Evolutionary conservation across 306 rosid species (phyloP).

Genomic region (Biancaea sappan): DNA sequence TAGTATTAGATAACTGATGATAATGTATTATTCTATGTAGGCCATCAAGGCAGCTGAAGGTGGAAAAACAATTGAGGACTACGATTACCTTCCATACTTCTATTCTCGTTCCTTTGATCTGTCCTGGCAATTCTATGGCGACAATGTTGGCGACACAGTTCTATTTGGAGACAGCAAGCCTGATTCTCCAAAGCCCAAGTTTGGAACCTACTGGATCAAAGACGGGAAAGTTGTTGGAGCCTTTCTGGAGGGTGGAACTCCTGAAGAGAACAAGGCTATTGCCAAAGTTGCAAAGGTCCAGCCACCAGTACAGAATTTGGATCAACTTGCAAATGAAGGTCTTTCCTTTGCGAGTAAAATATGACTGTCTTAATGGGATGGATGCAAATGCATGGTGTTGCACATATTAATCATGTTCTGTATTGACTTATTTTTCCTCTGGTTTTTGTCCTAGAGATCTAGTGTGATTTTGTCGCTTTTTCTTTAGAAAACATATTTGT

Average conservation of each 20-base stretch:
- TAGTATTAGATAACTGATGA: background rate
- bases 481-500: background rate
- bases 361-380: slow-evolving; percentile 11
- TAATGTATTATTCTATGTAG: slow-evolving; percentile 45
- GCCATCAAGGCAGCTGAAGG: slow-evolving; percentile 83
- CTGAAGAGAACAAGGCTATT: slow-evolving; percentile 89
- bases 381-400: slow-evolving; percentile 27
- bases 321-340: slow-evolving; percentile 77
- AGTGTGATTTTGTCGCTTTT: background rate
- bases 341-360: slow-evolving; percentile 82
- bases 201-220: slow-evolving; percentile 94
- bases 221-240: slow-evolving; percentile 85
- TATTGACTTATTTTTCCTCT: slow-evolving; percentile 4
- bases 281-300: slow-evolving; percentile 83
- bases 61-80: slow-evolving; percentile 69
- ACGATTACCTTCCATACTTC: slow-evolving; percentile 97
- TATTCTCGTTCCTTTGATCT: slow-evolving; percentile 85
- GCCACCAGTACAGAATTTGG: slow-evolving; percentile 62
- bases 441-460: slow-evolving; percentile 2
- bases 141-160: slow-evolving; percentile 87
- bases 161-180: slow-evolving; percentile 87
- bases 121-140: slow-evolving; percentile 97
- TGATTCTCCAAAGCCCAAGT: slow-evolving; percentile 65
- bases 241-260: slow-evolving; percentile 77
- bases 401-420: slow-evolving; percentile 22